Conservation (phyloP, 139 green algal species). For the Desmodesmus armatus region DNA sequence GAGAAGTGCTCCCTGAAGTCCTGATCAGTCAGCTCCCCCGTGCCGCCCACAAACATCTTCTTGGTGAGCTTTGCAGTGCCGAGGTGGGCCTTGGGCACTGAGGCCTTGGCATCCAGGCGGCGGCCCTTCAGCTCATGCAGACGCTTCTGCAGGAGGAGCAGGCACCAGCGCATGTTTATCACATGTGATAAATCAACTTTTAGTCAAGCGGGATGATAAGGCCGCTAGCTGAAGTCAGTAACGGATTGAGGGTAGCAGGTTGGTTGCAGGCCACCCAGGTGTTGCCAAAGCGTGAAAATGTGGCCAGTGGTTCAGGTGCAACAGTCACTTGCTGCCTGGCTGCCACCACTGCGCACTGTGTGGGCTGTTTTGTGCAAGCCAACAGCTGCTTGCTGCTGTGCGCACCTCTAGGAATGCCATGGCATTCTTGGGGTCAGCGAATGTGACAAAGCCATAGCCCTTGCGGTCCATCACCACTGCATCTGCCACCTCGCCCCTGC, state of each 20-base stretch:
- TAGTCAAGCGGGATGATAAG: too few species aligned
- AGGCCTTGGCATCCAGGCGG: slow-evolving; percentile 78
- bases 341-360: neutral
- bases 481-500: slow-evolving; percentile 71
- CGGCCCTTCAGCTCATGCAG: slow-evolving; percentile 77
- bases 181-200: neutral
- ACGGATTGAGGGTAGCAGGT: neutral
- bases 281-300: neutral
- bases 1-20: slow-evolving; percentile 81
- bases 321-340: neutral
- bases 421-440: slow-evolving; percentile 55
- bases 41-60: slow-evolving; percentile 90
- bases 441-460: slow-evolving; percentile 83
- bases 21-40: slow-evolving; percentile 77
- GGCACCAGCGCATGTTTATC: neutral
- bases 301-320: neutral
- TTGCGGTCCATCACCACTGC: slow-evolving; percentile 71
- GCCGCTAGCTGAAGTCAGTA: neutral
- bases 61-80: slow-evolving; percentile 62
- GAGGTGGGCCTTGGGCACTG: slow-evolving; percentile 70
- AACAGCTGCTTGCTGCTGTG: slow-evolving; percentile 20
- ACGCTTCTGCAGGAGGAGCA: slow-evolving; percentile 50
- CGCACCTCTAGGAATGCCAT: slow-evolving; percentile 74
- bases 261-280: neutral
- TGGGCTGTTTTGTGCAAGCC: too few species aligned